phyloP scores from a whole-genome alignment of 1,284 basidiomycete genomes.

The Cryptococcus jaspeensis region DNA sequence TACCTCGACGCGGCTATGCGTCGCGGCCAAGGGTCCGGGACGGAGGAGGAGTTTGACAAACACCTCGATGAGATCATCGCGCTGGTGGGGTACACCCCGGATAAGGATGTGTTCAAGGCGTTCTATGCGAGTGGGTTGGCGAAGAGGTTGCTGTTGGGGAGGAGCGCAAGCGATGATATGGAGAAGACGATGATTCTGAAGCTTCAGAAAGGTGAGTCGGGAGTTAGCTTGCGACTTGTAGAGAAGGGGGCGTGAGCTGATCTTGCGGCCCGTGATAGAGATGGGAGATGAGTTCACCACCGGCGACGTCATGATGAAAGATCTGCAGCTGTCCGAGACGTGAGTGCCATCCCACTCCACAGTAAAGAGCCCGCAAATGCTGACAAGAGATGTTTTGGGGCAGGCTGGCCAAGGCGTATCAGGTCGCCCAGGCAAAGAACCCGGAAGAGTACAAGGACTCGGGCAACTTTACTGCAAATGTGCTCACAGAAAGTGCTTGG shows the following conservation, averaged over 20 bases:
- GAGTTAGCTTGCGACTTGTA: not conserved
- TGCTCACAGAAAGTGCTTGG: conserved; percentile 60
- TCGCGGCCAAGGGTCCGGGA: conserved; percentile 71
- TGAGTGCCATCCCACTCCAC: conserved; percentile 17
- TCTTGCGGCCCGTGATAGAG: conserved; percentile 23
- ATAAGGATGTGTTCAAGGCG: conserved; percentile 90
- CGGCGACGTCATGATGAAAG: conserved; percentile 54
- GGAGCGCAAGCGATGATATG: conserved; percentile 86
- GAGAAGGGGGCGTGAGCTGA: not conserved
- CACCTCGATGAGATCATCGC: conserved; percentile 73
- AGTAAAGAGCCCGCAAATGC: not conserved
- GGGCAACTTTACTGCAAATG: conserved; percentile 54
- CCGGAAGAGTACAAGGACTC: conserved; percentile 46
- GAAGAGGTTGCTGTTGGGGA: conserved; percentile 80
- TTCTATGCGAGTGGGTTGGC: conserved; percentile 91
- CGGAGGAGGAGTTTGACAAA: conserved; percentile 68
- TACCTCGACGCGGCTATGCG: conserved; percentile 83
- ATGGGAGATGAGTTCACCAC: conserved; percentile 53
- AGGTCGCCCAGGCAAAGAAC: conserved; percentile 47
- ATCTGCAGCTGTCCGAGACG: conserved; percentile 50
- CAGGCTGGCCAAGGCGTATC: conserved; percentile 55
- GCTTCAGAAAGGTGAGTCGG: conserved; percentile 72
- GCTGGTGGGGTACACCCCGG: conserved; percentile 78
- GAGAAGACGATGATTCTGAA: conserved; percentile 86
- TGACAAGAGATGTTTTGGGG: not conserved